These are phyloP conservation scores for Colletotrichum navitas DNA, from an alignment of 2,329 filamentous ascomycete genomes.

Conservation along the genomic window DNA sequence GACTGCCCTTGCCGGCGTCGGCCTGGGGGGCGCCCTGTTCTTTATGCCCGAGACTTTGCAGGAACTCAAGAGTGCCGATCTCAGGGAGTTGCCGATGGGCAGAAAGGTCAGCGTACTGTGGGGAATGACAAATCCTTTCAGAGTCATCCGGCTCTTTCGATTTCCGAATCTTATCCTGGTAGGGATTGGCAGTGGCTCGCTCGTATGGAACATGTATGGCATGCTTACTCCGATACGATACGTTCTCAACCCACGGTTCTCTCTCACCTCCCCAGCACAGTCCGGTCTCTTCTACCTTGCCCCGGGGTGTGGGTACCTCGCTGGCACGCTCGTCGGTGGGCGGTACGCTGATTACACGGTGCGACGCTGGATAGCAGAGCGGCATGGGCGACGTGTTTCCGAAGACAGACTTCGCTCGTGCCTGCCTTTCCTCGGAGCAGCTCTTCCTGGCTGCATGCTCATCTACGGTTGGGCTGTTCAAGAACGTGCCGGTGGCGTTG, in stretches of 20 bases:
- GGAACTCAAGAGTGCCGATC: slow-evolving; percentile 70
- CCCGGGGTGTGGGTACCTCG: slow-evolving; percentile 74
- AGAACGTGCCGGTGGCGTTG: slow-evolving; percentile 49
- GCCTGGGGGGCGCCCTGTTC: slow-evolving; percentile 66
- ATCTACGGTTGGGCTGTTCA: slow-evolving; percentile 71
- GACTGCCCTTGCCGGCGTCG: slow-evolving; percentile 69
- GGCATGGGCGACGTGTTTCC: slow-evolving; percentile 68
- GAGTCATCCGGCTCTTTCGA: slow-evolving; percentile 71
- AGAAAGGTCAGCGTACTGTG: slow-evolving; percentile 55
- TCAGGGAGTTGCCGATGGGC: slow-evolving; percentile 62
- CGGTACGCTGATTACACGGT: slow-evolving; percentile 75
- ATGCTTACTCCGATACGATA: slow-evolving; percentile 78
- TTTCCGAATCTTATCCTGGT: slow-evolving; percentile 75
- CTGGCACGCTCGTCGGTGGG: slow-evolving; percentile 76
- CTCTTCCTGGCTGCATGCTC: slow-evolving; percentile 74
- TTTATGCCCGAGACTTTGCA: slow-evolving; percentile 78
- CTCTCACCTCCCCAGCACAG: slow-evolving; percentile 72
- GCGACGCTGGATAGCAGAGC: slow-evolving; percentile 68
- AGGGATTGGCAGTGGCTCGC: slow-evolving; percentile 68
- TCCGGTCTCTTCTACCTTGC: slow-evolving; percentile 78
- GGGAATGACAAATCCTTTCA: slow-evolving; percentile 73
- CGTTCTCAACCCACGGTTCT: slow-evolving; percentile 77
- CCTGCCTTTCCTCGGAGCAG: slow-evolving; percentile 68
- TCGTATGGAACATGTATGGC: slow-evolving; percentile 81
- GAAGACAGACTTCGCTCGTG: slow-evolving; percentile 77